A percentile compares a stretch with the other conserved stretches of the same genome.
phyloP scores from a whole-genome alignment of 192 early-diverging fungal genomes.

The Backusella australiensis region DNA sequence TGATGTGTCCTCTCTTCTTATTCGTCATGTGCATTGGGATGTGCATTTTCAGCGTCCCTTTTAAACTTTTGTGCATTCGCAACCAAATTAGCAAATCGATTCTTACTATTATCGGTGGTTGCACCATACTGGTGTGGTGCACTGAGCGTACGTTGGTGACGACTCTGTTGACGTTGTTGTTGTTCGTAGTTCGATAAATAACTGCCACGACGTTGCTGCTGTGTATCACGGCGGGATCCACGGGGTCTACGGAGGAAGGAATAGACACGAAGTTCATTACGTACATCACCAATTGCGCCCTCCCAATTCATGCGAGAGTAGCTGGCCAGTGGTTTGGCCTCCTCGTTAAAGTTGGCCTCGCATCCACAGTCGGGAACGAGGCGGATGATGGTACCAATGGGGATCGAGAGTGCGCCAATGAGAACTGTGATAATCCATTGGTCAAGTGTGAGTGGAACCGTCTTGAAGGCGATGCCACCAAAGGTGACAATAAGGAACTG shows the following conservation, averaged over 20 bases:
- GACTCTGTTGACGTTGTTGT: background rate
- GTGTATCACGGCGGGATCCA: background rate
- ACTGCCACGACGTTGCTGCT: background rate
- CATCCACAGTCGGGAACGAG: constrained; percentile 68
- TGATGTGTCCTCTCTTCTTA: background rate
- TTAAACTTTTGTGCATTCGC: constrained; percentile 15
- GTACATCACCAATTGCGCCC: constrained; percentile 34
- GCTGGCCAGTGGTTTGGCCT: constrained; percentile 31
- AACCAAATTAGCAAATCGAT: constrained; percentile 25
- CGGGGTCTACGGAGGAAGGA: constrained; percentile 15
- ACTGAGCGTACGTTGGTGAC: background rate
- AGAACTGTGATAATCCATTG: constrained; percentile 82
- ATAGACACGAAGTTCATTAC: constrained; percentile 25
- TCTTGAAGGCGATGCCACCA: constrained; percentile 88
- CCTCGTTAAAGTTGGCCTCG: constrained; percentile 34
- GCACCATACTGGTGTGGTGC: background rate
- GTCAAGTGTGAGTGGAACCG: constrained; percentile 53
- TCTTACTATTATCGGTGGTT: background rate
- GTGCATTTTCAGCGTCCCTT: constrained; percentile 14
- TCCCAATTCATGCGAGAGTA: constrained; percentile 39
- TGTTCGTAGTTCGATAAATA: background rate
- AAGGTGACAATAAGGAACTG: constrained; percentile 87
- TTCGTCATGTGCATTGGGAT: background rate
- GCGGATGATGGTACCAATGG: constrained; percentile 77
- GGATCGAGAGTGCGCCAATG: constrained; percentile 77